A percentile compares a stretch with the other conserved stretches of the same genome.
phyloP scores from a whole-genome alignment of 1,284 basidiomycete species.

The Hymenochaete sp. region DNA sequence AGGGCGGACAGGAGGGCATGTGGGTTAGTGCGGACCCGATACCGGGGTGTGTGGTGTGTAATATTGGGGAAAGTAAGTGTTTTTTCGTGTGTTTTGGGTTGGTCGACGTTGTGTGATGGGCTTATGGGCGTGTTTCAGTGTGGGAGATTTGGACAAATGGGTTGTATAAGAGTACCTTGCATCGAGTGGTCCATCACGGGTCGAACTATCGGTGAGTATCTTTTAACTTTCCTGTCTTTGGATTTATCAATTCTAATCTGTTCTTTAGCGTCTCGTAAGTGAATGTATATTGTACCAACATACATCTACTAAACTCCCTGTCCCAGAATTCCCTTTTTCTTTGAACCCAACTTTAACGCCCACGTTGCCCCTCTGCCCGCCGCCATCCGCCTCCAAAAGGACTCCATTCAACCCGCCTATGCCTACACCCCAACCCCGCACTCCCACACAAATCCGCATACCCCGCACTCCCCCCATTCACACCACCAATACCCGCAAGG shows the following conservation, averaged over 20 bases:
- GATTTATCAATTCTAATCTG: slow-evolving; percentile 10
- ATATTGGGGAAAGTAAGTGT: slow-evolving; percentile 72
- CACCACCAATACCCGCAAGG: slow-evolving; percentile 17
- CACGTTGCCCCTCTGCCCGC: slow-evolving; percentile 50
- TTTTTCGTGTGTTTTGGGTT: background rate
- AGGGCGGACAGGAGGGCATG: slow-evolving; percentile 47
- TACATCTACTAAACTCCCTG: background rate
- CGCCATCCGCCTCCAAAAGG: slow-evolving; percentile 39
- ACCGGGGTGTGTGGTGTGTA: slow-evolving; percentile 71
- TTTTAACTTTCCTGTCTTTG: slow-evolving; percentile 4
- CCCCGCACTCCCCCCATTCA: slow-evolving; percentile 7
- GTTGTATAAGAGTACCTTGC: slow-evolving; percentile 67
- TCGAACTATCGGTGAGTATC: slow-evolving; percentile 57
- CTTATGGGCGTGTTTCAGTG: slow-evolving; percentile 38
- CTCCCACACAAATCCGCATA: slow-evolving; percentile 11
- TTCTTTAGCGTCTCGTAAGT: slow-evolving; percentile 49
- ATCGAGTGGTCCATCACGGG: slow-evolving; percentile 67
- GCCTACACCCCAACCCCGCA: slow-evolving; percentile 12
- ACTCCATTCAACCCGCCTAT: slow-evolving; percentile 18
- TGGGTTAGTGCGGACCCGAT: slow-evolving; percentile 79
- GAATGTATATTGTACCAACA: background rate
- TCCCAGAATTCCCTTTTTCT: slow-evolving; percentile 72
- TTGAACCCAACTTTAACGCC: slow-evolving; percentile 74
- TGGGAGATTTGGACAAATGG: slow-evolving; percentile 84
- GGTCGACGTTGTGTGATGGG: background rate